Conservation (phyloP, 441 rosid genomes). For the Adansonia madagascariensis region DNA sequence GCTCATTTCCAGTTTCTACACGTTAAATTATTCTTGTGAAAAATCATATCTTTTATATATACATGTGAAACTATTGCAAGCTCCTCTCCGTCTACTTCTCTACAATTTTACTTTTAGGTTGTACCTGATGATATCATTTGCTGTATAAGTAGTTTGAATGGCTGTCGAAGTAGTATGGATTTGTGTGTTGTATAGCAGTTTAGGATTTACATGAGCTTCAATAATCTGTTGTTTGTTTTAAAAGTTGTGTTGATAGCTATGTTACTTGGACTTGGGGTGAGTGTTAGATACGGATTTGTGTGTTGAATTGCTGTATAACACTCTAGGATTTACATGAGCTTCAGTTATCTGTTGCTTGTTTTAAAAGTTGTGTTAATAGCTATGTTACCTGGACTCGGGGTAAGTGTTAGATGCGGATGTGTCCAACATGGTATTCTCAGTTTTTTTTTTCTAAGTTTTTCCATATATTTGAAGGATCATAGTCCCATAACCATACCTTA, state of each 20-base stretch:
- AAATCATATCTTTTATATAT: not conserved
- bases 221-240: not conserved
- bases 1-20: not conserved
- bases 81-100: constrained; percentile 9
- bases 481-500: too few relatives aligned
- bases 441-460: too few relatives aligned
- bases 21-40: constrained; percentile 3
- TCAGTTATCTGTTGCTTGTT: not conserved
- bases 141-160: not conserved
- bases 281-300: not conserved
- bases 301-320: not conserved
- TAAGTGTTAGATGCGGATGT: too few relatives aligned
- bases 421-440: not conserved
- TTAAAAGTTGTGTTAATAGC: not conserved
- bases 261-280: too few relatives aligned
- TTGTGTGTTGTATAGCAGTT: constrained; percentile 14
- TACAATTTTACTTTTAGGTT: constrained; percentile 8
- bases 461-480: too few relatives aligned
- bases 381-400: too few relatives aligned
- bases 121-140: not conserved
- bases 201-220: constrained; percentile 16
- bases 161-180: not conserved
- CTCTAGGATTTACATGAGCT: too few relatives aligned
- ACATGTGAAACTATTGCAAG: constrained; percentile 5
- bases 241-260: not conserved